Percentiles rank a stretch among this genome's conserved stretches.
These are phyloP conservation scores for Lactifluus piperatus DNA, from an alignment of 768 basidiomycete species.

Conservation along the genomic window DNA sequence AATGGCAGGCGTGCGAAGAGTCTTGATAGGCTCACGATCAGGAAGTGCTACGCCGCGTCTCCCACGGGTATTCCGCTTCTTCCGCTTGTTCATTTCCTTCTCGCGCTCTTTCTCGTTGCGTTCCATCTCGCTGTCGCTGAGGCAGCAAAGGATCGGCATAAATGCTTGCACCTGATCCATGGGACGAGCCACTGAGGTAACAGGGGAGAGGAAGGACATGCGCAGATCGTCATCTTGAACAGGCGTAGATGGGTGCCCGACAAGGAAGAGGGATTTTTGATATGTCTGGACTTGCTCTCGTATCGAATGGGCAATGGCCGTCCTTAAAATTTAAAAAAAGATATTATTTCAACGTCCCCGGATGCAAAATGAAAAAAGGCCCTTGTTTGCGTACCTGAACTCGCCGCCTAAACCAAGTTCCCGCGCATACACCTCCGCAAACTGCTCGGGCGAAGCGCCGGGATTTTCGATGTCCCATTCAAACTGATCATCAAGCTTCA, in stretches of 20 bases:
- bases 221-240: slow-evolving; percentile 89
- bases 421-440: slow-evolving; percentile 76
- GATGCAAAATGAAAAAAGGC: neutral
- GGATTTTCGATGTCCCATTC: slow-evolving; percentile 92
- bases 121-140: slow-evolving; percentile 85
- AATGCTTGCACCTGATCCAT: slow-evolving; percentile 70
- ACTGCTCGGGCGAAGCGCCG: slow-evolving; percentile 80
- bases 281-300: slow-evolving; percentile 91
- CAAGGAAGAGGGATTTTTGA: slow-evolving; percentile 84
- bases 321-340: slow-evolving; percentile 39
- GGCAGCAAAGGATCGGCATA: slow-evolving; percentile 84
- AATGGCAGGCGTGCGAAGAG: slow-evolving; percentile 82
- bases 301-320: slow-evolving; percentile 91
- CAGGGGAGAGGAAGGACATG: slow-evolving; percentile 78
- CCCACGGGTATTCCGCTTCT: slow-evolving; percentile 78
- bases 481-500: slow-evolving; percentile 93
- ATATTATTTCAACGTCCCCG: neutral
- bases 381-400: slow-evolving; percentile 59
- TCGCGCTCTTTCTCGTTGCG: slow-evolving; percentile 88
- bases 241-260: slow-evolving; percentile 69
- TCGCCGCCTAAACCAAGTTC: slow-evolving; percentile 89
- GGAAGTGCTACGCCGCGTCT: slow-evolving; percentile 76
- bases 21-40: slow-evolving; percentile 87
- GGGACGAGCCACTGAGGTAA: slow-evolving; percentile 60
- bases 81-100: slow-evolving; percentile 79